Evolutionary conservation across 2,329 filamentous ascomycete species (phyloP).

Genomic region (Scedosporium minutisporum): DNA sequence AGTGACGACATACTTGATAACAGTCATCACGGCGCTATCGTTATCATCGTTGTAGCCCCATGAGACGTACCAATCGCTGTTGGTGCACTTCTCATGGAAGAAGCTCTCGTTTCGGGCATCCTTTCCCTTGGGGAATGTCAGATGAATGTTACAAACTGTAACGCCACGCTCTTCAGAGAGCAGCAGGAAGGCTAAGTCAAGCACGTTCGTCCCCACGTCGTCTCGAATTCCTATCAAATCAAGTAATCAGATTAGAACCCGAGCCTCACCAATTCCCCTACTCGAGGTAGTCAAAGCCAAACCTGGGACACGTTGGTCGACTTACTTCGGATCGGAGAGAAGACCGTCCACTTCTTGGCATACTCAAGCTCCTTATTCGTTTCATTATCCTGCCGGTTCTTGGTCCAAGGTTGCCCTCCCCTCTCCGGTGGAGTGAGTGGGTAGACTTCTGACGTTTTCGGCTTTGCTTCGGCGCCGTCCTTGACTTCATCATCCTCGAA

Average conservation of each 20-base stretch:
- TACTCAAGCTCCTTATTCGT: not conserved
- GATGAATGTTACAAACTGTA: not conserved
- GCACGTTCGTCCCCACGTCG: not conserved
- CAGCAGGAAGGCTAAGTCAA: not conserved
- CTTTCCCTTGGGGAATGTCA: not conserved
- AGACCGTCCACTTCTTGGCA: not conserved
- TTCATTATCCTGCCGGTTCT: not conserved
- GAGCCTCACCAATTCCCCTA: not conserved
- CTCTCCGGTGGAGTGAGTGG: not conserved
- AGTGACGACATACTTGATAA: slow-evolving; percentile 19
- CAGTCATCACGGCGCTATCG: slow-evolving; percentile 20
- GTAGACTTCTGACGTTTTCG: not conserved
- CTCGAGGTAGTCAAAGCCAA: not conserved
- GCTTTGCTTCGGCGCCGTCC: not conserved
- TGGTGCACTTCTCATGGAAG: slow-evolving; percentile 13
- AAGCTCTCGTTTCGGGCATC: slow-evolving; percentile 16
- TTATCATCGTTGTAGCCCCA: slow-evolving; percentile 21
- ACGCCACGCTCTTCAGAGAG: not conserved
- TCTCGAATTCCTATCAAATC: not conserved
- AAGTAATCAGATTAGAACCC: not conserved
- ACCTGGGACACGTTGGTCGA: not conserved
- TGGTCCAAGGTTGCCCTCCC: not conserved
- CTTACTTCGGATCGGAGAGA: not conserved
- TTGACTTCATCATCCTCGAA: not conserved
- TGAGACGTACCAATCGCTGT: slow-evolving; percentile 18